These are phyloP conservation scores for Solanum lignicaule DNA, from an alignment of 257 asterid genomes.

Conservation along the genomic window DNA sequence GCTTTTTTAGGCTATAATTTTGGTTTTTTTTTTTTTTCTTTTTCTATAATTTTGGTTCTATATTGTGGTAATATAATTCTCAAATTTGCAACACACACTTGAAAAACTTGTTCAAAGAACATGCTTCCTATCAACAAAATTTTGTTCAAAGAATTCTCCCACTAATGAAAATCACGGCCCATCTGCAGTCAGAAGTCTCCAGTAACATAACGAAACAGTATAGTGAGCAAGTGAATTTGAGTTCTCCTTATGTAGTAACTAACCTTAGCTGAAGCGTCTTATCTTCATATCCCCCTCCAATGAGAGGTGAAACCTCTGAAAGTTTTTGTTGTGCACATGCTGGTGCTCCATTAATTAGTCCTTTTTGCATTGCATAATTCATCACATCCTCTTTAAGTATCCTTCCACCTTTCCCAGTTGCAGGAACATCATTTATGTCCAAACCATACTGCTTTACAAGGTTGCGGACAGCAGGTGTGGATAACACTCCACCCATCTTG, in stretches of 20 bases:
- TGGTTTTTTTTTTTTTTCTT: not conserved
- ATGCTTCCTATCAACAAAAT: not conserved
- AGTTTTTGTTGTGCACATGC: slow-evolving; percentile 13
- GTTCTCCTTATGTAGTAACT: not conserved
- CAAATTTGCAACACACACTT: not conserved
- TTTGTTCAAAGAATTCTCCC: not conserved
- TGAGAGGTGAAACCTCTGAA: slow-evolving; percentile 22
- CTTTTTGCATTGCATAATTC: slow-evolving; percentile 39
- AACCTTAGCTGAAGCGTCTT: slow-evolving; percentile 60
- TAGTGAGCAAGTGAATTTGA: not conserved
- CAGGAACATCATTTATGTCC: slow-evolving; percentile 52
- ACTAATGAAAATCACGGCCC: not conserved
- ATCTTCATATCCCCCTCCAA: slow-evolving; percentile 45
- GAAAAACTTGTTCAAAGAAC: not conserved
- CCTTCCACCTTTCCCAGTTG: slow-evolving; percentile 74
- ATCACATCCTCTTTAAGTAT: slow-evolving; percentile 64
- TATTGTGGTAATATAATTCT: not conserved
- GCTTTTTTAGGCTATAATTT: not conserved
- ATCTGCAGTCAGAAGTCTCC: not conserved
- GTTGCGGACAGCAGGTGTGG: slow-evolving; percentile 84
- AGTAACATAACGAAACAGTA: not conserved
- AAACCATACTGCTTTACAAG: slow-evolving; percentile 63
- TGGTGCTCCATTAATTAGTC: slow-evolving; percentile 28
- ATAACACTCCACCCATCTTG: slow-evolving; percentile 34
- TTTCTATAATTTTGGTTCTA: not conserved